These are phyloP conservation scores for Typha latifolia DNA, from an alignment of 176 grass and related monocot species.

Conservation along the genomic window DNA sequence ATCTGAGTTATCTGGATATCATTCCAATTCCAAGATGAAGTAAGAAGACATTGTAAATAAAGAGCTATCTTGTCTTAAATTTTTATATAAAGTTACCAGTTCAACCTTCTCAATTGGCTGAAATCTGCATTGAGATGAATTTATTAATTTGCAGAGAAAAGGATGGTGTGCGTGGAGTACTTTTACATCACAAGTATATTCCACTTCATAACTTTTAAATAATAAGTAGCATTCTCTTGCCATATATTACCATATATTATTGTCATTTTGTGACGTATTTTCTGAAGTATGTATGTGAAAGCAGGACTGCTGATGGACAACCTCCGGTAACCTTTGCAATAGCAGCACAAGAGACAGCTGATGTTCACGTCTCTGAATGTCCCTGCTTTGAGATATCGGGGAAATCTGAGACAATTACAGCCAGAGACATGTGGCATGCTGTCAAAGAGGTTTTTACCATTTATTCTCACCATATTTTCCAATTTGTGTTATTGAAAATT, in stretches of 20 bases:
- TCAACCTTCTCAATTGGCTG: not conserved
- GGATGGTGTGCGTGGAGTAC: conserved; percentile 71
- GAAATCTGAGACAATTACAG: conserved; percentile 60
- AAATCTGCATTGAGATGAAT: not conserved
- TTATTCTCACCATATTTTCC: not conserved
- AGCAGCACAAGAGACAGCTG: conserved; percentile 70
- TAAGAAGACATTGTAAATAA: conserved; percentile 31
- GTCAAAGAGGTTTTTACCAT: conserved; percentile 69
- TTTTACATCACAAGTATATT: conserved; percentile 89
- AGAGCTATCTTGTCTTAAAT: conserved; percentile 6
- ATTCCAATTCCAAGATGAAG: conserved; percentile 82
- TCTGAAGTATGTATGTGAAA: conserved; percentile 20
- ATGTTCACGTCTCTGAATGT: conserved; percentile 63
- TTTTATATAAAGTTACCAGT: not conserved
- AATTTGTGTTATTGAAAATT: conserved; percentile 10
- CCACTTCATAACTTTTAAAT: not conserved
- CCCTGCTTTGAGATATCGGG: conserved; percentile 75
- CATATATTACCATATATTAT: not conserved
- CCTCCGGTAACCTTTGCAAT: conserved; percentile 80
- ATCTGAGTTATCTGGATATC: conserved; percentile 80
- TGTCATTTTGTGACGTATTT: conserved; percentile 15
- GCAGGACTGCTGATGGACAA: conserved; percentile 66
- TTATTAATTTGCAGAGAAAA: conserved; percentile 53
- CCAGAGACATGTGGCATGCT: conserved; percentile 82
- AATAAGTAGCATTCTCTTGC: too few species aligned